Evolutionary conservation across 441 rosid genomes (phyloP).

Genomic region (Erodium moschatum): DNA sequence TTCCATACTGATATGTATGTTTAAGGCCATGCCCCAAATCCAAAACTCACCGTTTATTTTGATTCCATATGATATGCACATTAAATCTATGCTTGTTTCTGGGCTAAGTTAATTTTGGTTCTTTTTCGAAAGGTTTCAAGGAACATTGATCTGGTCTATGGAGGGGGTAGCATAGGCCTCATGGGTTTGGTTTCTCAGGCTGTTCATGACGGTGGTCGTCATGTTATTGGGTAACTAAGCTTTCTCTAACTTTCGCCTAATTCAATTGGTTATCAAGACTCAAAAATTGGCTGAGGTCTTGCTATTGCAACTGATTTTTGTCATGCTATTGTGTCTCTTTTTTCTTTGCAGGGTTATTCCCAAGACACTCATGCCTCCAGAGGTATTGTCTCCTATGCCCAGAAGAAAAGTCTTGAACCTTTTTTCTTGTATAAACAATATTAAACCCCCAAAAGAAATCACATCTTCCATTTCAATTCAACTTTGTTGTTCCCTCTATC

Average conservation of each 20-base stretch:
- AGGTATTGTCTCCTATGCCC: constrained; percentile 47
- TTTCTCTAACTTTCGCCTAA: no score
- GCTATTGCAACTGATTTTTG: constrained; percentile 30
- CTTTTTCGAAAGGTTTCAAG: constrained; percentile 50
- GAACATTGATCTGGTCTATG: constrained; percentile 91
- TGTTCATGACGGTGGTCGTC: constrained; percentile 92
- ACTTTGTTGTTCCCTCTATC: no score
- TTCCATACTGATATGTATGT: no score
- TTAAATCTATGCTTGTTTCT: neutral
- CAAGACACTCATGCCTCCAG: constrained; percentile 99
- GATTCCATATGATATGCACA: neutral
- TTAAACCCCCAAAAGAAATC: neutral
- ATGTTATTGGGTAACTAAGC: constrained; percentile 69
- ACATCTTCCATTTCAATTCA: neutral
- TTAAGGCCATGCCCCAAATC: no score
- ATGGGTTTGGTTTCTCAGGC: constrained; percentile 92
- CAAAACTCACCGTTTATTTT: no score
- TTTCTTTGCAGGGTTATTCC: constrained; percentile 91
- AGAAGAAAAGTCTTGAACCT: constrained; percentile 17
- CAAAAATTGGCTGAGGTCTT: neutral
- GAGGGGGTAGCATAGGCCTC: constrained; percentile 95
- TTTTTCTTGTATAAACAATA: constrained; percentile 22
- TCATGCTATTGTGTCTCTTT: constrained; percentile 43
- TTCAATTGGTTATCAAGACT: no score
- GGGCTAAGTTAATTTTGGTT: constrained; percentile 22